Percentiles rank a stretch among this genome's conserved stretches.
Evolutionary conservation across 176 grass and related monocot genomes (phyloP).

Genomic region (Lolium perenne): DNA sequence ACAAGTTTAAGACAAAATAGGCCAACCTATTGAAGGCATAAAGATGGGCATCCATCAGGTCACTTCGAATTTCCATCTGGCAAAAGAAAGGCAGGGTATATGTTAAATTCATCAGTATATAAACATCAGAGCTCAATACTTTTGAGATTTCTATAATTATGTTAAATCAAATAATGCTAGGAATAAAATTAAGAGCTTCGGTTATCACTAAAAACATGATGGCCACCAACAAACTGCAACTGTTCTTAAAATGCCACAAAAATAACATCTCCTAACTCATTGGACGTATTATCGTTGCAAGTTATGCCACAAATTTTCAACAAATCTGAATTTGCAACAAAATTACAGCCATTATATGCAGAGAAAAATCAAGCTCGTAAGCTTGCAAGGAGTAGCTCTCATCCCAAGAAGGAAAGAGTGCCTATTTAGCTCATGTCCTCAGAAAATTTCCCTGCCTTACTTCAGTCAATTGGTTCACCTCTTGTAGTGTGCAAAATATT

Average conservation of each 20-base stretch:
- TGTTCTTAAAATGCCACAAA: not conserved
- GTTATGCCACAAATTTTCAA: not conserved
- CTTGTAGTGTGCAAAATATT: too few relatives aligned
- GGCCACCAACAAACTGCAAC: not conserved
- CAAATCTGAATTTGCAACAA: slow-evolving; percentile 7
- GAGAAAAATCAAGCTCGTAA: not conserved
- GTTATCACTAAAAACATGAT: slow-evolving; percentile 2
- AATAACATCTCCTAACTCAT: not conserved
- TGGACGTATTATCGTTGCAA: not conserved
- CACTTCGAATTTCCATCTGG: slow-evolving; percentile 97
- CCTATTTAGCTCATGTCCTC: not conserved
- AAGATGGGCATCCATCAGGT: slow-evolving; percentile 98
- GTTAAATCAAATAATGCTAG: not conserved
- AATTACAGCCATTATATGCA: slow-evolving; percentile 24
- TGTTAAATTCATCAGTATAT: slow-evolving; percentile 39
- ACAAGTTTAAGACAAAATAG: slow-evolving; percentile 11
- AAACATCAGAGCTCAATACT: not conserved
- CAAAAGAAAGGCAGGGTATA: slow-evolving; percentile 39
- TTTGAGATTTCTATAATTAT: slow-evolving; percentile 9
- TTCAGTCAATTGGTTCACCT: too few relatives aligned
- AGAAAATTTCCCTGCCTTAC: not conserved
- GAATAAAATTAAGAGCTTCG: not conserved
- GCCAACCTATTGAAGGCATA: slow-evolving; percentile 98
- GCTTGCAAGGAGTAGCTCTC: not conserved
- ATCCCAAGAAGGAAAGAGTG: not conserved